Evolutionary conservation across 2,329 filamentous ascomycete species (phyloP), one percentile per base, ranked within the genome.

Genomic region (Fusarium abutilonis): DNA sequence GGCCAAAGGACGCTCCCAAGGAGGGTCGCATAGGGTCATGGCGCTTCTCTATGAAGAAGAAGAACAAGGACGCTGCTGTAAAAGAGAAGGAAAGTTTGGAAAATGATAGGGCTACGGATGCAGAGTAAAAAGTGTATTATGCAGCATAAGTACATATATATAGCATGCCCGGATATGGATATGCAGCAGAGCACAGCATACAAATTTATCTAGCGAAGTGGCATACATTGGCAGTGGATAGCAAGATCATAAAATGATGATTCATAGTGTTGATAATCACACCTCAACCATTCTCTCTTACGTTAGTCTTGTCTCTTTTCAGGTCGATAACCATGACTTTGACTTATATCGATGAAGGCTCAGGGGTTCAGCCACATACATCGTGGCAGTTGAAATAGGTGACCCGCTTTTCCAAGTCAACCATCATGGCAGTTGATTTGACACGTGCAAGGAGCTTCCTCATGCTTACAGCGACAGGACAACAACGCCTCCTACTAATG

Each of bases 31-130:
- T 83, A 55, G 79, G 77, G 10, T 77, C 77, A 38, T 84, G 83
- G 80, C 79, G 83, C 64, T 85, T 85, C 71, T 81, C 83, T 39
- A 85, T 85, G 70, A 86, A 85, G 75, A 86, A 86, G 77, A 86
- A 84, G 73, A 82, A 79, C 62, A 84, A 81, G 65, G 82, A 85
- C 40, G 56, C 66, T 28, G 48, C 50, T n/a, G 50, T 57, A 8
- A 77, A 70, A 65, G 76, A 77, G 54, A 84, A 82, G 75, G 83
- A 85, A 66, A 84, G 82, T 63, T 67, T 83, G 62, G 84, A 87
- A 41, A 70, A 82, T 23, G 84, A 86, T 9, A 66, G 71, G 38
- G 54, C 67, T 29, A 46, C 59, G n/a, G 74, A 76, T 28, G 73
- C 73, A 34, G 72, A 76, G 52, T 67, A 59, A 57, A 44, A 34